Percentiles rank a stretch among this genome's conserved stretches.
phyloP scores from a whole-genome alignment of 1,284 basidiomycete genomes.

The Ustilago loliicola region DNA sequence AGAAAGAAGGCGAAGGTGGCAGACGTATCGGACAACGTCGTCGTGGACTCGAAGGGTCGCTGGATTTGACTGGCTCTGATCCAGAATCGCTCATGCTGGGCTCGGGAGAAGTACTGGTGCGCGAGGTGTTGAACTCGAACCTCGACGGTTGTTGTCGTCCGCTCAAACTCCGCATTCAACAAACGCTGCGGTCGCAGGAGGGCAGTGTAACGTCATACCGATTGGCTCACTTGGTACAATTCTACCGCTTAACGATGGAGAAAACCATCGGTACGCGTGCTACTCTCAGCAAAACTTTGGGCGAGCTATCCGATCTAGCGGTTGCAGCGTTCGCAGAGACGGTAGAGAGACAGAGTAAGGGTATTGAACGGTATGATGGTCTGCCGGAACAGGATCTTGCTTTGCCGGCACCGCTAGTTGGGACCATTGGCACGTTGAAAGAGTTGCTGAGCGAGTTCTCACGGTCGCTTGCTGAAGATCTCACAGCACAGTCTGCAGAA shows the following conservation, averaged over 20 bases:
- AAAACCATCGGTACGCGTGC: slow-evolving; percentile 88
- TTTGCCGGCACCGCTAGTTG: slow-evolving; percentile 49
- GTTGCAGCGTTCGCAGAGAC: slow-evolving; percentile 57
- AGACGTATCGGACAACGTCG: slow-evolving; percentile 48
- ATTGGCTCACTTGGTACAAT: slow-evolving; percentile 92
- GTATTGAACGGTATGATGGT: slow-evolving; percentile 49
- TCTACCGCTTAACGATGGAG: slow-evolving; percentile 91
- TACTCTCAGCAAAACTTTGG: slow-evolving; percentile 80
- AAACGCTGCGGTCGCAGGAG: slow-evolving; percentile 92
- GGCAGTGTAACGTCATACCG: slow-evolving; percentile 91
- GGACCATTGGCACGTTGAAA: slow-evolving; percentile 48
- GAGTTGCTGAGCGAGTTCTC: slow-evolving; percentile 58
- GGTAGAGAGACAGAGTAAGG: slow-evolving; percentile 54
- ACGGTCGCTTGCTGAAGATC: slow-evolving; percentile 43
- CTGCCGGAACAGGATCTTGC: slow-evolving; percentile 36
- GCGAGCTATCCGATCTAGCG: slow-evolving; percentile 74
- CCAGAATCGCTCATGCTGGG: slow-evolving; percentile 24
- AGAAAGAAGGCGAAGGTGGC: slow-evolving; percentile 72
- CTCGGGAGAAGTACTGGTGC: slow-evolving; percentile 70
- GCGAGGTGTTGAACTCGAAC: slow-evolving; percentile 83
- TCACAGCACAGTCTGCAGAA: background rate
- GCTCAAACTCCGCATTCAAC: slow-evolving; percentile 79
- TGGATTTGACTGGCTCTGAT: slow-evolving; percentile 44
- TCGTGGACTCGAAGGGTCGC: slow-evolving; percentile 53
- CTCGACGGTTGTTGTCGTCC: slow-evolving; percentile 88